Percentiles rank a stretch among this genome's conserved stretches.
Evolutionary conservation across 768 basidiomycete genomes (phyloP).

Genomic region (Psilocybe sp.): DNA sequence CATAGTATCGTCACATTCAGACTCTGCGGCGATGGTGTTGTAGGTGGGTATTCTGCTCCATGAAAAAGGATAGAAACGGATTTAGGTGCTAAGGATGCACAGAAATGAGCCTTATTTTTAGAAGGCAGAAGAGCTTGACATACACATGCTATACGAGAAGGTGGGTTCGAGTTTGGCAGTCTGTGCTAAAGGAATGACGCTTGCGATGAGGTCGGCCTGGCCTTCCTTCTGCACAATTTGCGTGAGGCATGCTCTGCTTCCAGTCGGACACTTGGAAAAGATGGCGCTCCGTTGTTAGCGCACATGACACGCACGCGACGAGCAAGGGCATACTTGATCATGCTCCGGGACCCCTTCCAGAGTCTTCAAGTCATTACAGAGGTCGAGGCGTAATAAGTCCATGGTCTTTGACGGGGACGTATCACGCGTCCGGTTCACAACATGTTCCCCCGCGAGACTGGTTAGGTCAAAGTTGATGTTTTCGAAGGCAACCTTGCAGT

Average conservation of each 20-base stretch:
- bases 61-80: conserved; percentile 55
- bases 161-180: conserved; percentile 29
- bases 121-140: conserved; percentile 10
- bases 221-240: conserved; percentile 59
- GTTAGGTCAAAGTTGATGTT: conserved; percentile 60
- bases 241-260: conserved; percentile 74
- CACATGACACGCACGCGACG: not conserved
- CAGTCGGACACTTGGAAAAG: conserved; percentile 54
- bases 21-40: conserved; percentile 48
- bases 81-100: conserved; percentile 39
- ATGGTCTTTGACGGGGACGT: conserved; percentile 63
- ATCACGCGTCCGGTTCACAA: conserved; percentile 45
- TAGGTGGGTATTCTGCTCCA: conserved; percentile 59
- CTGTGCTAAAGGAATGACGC: conserved; percentile 74
- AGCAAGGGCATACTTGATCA: conserved; percentile 61
- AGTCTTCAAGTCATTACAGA: conserved; percentile 58
- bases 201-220: conserved; percentile 55
- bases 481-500: conserved; percentile 47
- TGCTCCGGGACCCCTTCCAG: conserved; percentile 42
- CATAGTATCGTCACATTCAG: conserved; percentile 66
- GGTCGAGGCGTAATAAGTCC: conserved; percentile 61
- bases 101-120: not conserved
- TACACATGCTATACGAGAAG: conserved; percentile 35
- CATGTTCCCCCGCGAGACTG: conserved; percentile 48
- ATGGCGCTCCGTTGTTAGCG: not conserved